These are phyloP conservation scores for Syncephalastrum monosporum DNA, from an alignment of 371 early-diverging fungal genomes.

Conservation along the genomic window DNA sequence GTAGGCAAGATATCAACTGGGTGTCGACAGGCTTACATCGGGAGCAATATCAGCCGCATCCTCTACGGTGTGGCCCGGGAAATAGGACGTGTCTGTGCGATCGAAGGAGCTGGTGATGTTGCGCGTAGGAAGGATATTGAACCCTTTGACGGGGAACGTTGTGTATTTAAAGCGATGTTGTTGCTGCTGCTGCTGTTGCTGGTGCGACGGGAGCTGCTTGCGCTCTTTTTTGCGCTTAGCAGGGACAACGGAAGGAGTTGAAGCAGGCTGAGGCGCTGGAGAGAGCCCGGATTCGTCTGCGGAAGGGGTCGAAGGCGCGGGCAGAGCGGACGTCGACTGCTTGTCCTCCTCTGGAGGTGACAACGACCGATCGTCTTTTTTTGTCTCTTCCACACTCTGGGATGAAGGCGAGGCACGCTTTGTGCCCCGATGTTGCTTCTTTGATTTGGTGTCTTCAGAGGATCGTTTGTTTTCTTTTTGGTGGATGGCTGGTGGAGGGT, in stretches of 20 bases:
- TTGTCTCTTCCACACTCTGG: too few species aligned
- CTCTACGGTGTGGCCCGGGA: slow-evolving; percentile 41
- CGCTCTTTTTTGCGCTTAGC: neutral
- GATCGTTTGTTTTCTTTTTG: neutral
- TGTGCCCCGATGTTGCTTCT: neutral
- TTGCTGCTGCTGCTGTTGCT: neutral
- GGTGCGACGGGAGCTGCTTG: neutral
- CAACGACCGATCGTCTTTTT: too few species aligned
- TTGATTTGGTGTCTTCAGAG: neutral
- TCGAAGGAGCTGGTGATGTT: slow-evolving; percentile 47
- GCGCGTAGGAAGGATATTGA: slow-evolving; percentile 47
- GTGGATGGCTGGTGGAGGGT: slow-evolving; percentile 2
- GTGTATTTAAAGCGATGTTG: slow-evolving; percentile 50
- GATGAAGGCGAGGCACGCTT: too few species aligned
- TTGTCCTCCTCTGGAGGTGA: too few species aligned
- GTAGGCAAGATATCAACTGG: neutral
- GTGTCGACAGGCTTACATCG: slow-evolving; percentile 26
- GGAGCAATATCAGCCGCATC: slow-evolving; percentile 29
- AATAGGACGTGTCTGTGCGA: slow-evolving; percentile 34
- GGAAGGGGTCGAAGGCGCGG: too few species aligned
- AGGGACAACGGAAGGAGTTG: neutral
- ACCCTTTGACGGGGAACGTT: slow-evolving; percentile 47
- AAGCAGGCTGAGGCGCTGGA: neutral
- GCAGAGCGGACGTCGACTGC: too few species aligned
- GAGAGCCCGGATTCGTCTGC: neutral